These are phyloP conservation scores for Taiozyma onychis DNA, from an alignment of 1,139 yeast genomes.

Conservation along the genomic window DNA sequence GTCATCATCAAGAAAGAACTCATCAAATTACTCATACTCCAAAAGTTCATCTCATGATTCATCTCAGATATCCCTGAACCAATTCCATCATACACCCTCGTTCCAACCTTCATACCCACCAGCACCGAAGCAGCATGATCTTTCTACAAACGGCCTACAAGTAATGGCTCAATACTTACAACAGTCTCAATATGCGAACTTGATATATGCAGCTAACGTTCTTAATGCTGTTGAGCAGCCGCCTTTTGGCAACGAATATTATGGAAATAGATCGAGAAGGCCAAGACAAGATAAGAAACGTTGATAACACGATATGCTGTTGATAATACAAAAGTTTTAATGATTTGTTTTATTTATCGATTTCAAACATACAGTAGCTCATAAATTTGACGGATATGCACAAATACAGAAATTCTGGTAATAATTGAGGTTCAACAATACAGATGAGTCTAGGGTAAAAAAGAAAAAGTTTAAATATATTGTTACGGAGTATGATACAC, in stretches of 20 bases:
- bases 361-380: background rate
- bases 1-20: background rate
- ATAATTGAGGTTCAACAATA: too few species aligned
- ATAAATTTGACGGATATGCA: too few species aligned
- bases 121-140: slow-evolving; percentile 8
- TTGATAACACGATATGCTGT: background rate
- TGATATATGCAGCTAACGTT: slow-evolving; percentile 51
- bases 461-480: too few species aligned
- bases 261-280: slow-evolving; percentile 1
- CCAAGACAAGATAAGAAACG: background rate
- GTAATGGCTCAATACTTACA: slow-evolving; percentile 77
- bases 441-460: too few species aligned
- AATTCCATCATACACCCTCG: slow-evolving; percentile 9
- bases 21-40: background rate
- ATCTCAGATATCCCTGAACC: slow-evolving; percentile 16
- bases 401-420: too few species aligned
- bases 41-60: slow-evolving; percentile 12
- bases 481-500: too few species aligned
- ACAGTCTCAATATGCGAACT: slow-evolving; percentile 57
- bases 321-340: background rate
- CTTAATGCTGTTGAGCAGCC: slow-evolving; percentile 32
- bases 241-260: slow-evolving; percentile 16
- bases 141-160: slow-evolving; percentile 55
- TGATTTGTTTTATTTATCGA: background rate
- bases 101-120: slow-evolving; percentile 9